phyloP scores from a whole-genome alignment of 345 rosid genomes.

The Dipteronia sinensis region DNA sequence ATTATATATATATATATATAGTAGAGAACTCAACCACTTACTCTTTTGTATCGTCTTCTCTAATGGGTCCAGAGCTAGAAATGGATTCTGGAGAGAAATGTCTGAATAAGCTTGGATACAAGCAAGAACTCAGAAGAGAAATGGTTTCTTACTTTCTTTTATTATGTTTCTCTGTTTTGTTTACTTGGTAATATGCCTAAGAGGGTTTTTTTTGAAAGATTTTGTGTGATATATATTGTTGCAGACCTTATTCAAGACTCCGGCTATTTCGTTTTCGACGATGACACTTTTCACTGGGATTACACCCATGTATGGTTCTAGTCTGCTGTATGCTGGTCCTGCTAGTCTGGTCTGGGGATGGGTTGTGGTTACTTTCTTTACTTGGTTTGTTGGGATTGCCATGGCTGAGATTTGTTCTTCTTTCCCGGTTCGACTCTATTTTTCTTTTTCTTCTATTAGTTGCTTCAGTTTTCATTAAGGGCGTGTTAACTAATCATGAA shows the following conservation, averaged over 20 bases:
- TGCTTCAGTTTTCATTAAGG: background rate
- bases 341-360: constrained; percentile 71
- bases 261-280: constrained; percentile 64
- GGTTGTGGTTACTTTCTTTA: constrained; percentile 66
- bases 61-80: constrained; percentile 5
- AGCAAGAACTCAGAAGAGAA: constrained; percentile 68
- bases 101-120: constrained; percentile 60
- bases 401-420: constrained; percentile 78
- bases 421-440: constrained; percentile 47
- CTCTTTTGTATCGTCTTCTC: background rate
- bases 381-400: constrained; percentile 60
- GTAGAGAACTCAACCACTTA: background rate
- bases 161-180: no score
- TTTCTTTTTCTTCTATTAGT: background rate
- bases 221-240: background rate
- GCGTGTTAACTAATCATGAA: no score
- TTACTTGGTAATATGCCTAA: background rate
- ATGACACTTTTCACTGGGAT: constrained; percentile 70
- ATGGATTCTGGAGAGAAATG: constrained; percentile 73
- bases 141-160: constrained; percentile 48
- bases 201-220: background rate
- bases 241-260: constrained; percentile 63
- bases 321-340: constrained; percentile 62
- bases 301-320: constrained; percentile 60
- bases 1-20: background rate